These are phyloP conservation scores for Micractinium conductrix DNA, from an alignment of 139 green algal genomes.

Conservation along the genomic window DNA sequence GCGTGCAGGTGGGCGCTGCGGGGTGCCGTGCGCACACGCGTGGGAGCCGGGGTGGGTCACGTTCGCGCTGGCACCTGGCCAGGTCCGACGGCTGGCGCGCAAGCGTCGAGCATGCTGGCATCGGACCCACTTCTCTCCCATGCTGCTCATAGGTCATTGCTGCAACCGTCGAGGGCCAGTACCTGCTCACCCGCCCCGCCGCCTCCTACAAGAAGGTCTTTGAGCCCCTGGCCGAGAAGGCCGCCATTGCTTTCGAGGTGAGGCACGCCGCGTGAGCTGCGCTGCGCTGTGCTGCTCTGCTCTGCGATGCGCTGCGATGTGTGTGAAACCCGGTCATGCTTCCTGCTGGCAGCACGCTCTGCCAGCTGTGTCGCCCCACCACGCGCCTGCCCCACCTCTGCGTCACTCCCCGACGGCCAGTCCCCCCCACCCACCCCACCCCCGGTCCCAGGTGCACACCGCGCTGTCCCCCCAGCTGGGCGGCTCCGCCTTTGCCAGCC, in stretches of 20 bases:
- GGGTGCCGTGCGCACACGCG: no score
- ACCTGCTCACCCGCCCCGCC: slow-evolving; percentile 20
- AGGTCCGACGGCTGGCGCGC: no score
- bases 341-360: no score
- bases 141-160: slow-evolving; percentile 44
- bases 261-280: not conserved
- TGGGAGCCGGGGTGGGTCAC: no score
- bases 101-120: no score
- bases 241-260: slow-evolving; percentile 55
- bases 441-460: slow-evolving; percentile 26
- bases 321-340: no score
- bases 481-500: slow-evolving; percentile 46
- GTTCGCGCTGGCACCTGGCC: no score
- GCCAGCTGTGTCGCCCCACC: no score
- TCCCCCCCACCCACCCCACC: not conserved
- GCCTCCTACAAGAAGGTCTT: slow-evolving; percentile 62
- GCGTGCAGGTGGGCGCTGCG: slow-evolving; percentile 1
- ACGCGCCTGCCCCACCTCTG: no score
- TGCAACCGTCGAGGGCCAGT: slow-evolving; percentile 19
- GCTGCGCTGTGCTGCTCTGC: no score
- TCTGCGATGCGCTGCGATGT: no score
- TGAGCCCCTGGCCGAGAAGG: slow-evolving; percentile 58
- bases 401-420: not conserved
- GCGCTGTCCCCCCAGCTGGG: slow-evolving; percentile 55
- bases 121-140: no score